Evolutionary conservation across 176 grass and related monocot genomes (phyloP).

Genomic region (Musa beccarii): DNA sequence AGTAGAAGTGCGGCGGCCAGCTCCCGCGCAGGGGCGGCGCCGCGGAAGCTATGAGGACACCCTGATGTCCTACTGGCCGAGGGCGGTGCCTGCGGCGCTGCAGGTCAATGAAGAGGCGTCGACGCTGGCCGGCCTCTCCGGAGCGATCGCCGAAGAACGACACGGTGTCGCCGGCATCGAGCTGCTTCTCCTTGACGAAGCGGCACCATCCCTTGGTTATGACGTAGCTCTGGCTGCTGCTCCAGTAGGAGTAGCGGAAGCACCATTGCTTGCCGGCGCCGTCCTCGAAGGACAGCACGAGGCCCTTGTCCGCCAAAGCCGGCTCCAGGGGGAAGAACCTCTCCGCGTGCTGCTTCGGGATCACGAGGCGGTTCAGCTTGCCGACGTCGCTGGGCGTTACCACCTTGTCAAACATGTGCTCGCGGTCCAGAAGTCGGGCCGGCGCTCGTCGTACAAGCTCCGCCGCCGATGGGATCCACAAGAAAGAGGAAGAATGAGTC

Average conservation of each 20-base stretch:
- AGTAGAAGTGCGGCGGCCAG: neutral
- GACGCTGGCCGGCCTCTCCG: constrained; percentile 23
- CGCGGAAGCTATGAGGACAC: constrained; percentile 7
- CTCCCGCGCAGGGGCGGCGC: neutral
- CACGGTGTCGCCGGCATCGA: constrained; percentile 72
- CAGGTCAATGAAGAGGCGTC: constrained; percentile 72
- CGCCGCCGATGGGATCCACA: neutral
- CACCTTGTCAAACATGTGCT: constrained; percentile 97
- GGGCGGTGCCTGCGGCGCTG: constrained; percentile 32
- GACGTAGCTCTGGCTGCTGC: constrained; percentile 98
- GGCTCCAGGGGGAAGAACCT: constrained; percentile 63
- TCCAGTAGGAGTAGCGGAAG: constrained; percentile 98
- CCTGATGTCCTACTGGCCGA: constrained; percentile 34
- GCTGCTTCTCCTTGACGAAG: constrained; percentile 87
- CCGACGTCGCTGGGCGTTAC: constrained; percentile 91
- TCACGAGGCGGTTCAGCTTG: constrained; percentile 89
- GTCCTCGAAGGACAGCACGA: constrained; percentile 76
- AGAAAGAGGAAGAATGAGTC: neutral
- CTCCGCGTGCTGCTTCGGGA: constrained; percentile 97
- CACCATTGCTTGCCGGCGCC: constrained; percentile 55
- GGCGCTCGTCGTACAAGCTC: neutral
- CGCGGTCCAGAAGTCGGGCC: neutral
- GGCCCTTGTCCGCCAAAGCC: constrained; percentile 37
- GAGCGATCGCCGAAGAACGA: constrained; percentile 37
- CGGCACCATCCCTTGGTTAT: constrained; percentile 97